These are phyloP conservation scores for Hanseniaspora uvarum DNA, from an alignment of 1,139 yeast species.

Conservation along the genomic window DNA sequence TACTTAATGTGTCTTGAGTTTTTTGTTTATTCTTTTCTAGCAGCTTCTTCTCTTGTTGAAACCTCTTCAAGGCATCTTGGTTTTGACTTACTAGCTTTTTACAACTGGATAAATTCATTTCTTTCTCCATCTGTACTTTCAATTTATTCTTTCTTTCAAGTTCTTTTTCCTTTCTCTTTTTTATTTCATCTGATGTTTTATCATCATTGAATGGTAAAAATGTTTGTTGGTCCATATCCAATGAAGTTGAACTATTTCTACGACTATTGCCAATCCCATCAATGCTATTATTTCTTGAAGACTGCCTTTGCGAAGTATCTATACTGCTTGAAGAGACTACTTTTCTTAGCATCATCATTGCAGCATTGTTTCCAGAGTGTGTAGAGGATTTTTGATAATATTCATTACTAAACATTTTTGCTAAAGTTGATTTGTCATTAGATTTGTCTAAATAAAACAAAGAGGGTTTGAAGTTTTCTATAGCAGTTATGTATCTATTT, in stretches of 20 bases:
- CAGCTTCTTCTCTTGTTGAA: slow-evolving; percentile 5
- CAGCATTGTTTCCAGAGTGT: slow-evolving; percentile 1
- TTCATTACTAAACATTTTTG: background rate
- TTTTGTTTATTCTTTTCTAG: background rate
- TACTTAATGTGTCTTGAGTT: background rate
- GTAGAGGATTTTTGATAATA: background rate
- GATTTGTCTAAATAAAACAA: slow-evolving; percentile 10
- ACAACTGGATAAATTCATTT: background rate
- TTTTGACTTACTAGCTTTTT: slow-evolving; percentile 5
- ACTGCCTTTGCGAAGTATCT: background rate
- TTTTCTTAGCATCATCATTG: slow-evolving; percentile 13
- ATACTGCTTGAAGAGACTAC: slow-evolving; percentile 3
- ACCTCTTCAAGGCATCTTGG: slow-evolving; percentile 4
- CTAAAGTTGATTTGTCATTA: background rate
- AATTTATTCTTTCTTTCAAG: slow-evolving; percentile 1
- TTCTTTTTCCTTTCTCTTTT: slow-evolving; percentile 2
- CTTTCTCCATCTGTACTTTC: slow-evolving; percentile 12
- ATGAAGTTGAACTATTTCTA: background rate
- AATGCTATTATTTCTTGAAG: background rate
- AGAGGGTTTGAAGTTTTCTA: slow-evolving; percentile 14
- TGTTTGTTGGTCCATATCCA: slow-evolving; percentile 1
- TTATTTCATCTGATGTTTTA: background rate
- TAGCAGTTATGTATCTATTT: background rate
- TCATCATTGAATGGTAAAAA: background rate
- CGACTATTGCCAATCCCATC: background rate